Conservation (phyloP, 2,329 filamentous ascomycete genomes). For the Alternaria brassicae region DNA sequence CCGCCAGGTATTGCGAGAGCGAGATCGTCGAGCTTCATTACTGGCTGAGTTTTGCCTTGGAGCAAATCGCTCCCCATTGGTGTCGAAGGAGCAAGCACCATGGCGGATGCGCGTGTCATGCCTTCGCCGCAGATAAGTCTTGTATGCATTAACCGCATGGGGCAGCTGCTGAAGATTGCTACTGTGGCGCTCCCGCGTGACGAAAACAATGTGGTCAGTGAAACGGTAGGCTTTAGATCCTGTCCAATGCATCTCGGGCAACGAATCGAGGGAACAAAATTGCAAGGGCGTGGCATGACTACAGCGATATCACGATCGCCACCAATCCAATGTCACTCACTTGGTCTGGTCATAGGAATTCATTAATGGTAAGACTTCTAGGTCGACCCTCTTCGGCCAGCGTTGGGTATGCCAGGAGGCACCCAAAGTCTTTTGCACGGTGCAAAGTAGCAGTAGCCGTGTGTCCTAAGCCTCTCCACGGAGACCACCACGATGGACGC, state of each 20-base stretch:
- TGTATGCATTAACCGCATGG: constrained; percentile 21
- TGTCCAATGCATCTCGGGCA: neutral
- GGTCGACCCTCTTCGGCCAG: neutral
- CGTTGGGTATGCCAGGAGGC: neutral
- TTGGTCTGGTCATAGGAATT: neutral
- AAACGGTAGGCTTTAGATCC: neutral
- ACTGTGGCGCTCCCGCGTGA: neutral
- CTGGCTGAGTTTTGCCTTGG: neutral
- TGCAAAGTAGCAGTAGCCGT: neutral
- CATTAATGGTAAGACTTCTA: neutral
- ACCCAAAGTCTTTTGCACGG: neutral
- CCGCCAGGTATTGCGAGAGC: neutral
- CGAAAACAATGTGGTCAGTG: neutral
- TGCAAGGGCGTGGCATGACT: neutral
- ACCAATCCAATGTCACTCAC: neutral
- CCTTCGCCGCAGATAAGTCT: constrained; percentile 26
- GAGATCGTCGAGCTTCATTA: neutral
- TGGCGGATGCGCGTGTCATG: constrained; percentile 34
- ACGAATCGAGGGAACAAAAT: neutral
- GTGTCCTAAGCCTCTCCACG: neutral
- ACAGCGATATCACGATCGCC: neutral
- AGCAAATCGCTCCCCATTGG: neutral
- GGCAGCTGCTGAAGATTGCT: constrained; percentile 22
- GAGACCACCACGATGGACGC: constrained; percentile 15
- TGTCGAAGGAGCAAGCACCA: constrained; percentile 26